phyloP scores from a whole-genome alignment of 2,329 filamentous ascomycete species.

The Botryotinia calthae region DNA sequence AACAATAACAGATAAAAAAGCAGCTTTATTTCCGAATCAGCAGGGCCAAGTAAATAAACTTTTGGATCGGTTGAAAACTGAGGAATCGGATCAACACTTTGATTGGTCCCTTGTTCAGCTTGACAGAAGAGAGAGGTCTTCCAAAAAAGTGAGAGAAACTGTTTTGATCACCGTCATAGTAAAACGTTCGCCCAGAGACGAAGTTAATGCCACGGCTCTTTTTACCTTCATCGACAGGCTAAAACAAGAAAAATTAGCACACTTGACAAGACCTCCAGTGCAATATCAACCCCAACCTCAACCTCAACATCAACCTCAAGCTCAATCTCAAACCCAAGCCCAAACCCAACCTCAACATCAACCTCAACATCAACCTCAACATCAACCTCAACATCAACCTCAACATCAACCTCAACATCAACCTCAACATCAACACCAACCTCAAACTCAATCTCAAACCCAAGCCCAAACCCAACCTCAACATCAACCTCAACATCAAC shows the following conservation, averaged over 20 bases:
- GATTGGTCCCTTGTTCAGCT: constrained; percentile 37
- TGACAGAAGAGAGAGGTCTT: constrained; percentile 24
- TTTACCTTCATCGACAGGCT: constrained; percentile 28
- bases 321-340: not conserved
- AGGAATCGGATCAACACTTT: constrained; percentile 32
- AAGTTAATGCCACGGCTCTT: constrained; percentile 26
- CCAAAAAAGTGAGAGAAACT: constrained; percentile 30
- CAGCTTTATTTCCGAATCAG: constrained; percentile 30
- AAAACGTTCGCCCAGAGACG: constrained; percentile 28
- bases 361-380: not conserved
- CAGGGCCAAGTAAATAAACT: constrained; percentile 34
- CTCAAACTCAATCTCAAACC: not conserved
- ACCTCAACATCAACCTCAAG: constrained; percentile 15
- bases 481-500: not conserved
- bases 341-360: constrained; percentile 5
- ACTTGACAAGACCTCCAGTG: constrained; percentile 22
- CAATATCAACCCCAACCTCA: constrained; percentile 9
- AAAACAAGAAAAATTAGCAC: constrained; percentile 22
- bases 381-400: not conserved
- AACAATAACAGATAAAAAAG: constrained; percentile 35
- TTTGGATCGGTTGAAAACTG: constrained; percentile 32
- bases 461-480: not conserved
- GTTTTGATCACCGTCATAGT: constrained; percentile 34
- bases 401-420: too few relatives aligned
- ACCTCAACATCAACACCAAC: too few relatives aligned